Percentiles rank a stretch among this genome's conserved stretches.
These are phyloP conservation scores for Pseudocercospora cruenta DNA, from an alignment of 2,329 filamentous ascomycete species.

Conservation along the genomic window DNA sequence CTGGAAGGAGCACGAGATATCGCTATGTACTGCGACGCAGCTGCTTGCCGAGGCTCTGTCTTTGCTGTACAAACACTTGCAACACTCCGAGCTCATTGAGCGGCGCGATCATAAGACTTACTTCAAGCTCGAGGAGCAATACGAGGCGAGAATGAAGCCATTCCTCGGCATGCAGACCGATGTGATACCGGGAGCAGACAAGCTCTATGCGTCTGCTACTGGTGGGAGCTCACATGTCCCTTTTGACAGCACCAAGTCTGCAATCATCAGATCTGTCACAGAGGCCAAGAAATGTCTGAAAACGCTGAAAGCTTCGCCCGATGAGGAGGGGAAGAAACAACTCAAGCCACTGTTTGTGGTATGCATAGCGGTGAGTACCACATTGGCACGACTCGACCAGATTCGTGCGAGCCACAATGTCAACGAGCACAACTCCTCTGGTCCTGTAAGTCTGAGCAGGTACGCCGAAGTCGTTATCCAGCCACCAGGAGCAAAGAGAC, in stretches of 20 bases:
- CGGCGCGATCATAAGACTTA: slow-evolving; percentile 55
- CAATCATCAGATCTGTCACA: not conserved
- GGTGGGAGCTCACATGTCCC: not conserved
- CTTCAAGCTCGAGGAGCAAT: slow-evolving; percentile 68
- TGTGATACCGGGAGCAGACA: slow-evolving; percentile 28
- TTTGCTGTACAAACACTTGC: not conserved
- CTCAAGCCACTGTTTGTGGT: slow-evolving; percentile 43
- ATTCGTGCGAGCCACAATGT: slow-evolving; percentile 30
- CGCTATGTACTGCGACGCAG: not conserved
- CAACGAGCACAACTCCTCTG: not conserved
- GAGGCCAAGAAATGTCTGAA: not conserved
- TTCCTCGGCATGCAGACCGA: slow-evolving; percentile 72
- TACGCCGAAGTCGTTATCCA: slow-evolving; percentile 41
- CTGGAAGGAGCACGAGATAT: slow-evolving; percentile 1
- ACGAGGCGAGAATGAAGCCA: slow-evolving; percentile 85
- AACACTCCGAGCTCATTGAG: not conserved
- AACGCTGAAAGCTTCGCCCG: not conserved
- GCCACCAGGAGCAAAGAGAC: slow-evolving; percentile 44
- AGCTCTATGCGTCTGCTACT: not conserved
- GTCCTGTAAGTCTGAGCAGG: slow-evolving; percentile 18
- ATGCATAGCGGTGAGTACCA: slow-evolving; percentile 37
- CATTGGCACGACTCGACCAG: slow-evolving; percentile 25
- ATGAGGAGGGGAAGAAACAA: slow-evolving; percentile 7
- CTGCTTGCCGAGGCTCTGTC: not conserved
- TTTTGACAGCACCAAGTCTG: not conserved